These are phyloP conservation scores for Chaetomium sp. DNA, from an alignment of 2,329 filamentous ascomycete species.

Conservation along the genomic window DNA sequence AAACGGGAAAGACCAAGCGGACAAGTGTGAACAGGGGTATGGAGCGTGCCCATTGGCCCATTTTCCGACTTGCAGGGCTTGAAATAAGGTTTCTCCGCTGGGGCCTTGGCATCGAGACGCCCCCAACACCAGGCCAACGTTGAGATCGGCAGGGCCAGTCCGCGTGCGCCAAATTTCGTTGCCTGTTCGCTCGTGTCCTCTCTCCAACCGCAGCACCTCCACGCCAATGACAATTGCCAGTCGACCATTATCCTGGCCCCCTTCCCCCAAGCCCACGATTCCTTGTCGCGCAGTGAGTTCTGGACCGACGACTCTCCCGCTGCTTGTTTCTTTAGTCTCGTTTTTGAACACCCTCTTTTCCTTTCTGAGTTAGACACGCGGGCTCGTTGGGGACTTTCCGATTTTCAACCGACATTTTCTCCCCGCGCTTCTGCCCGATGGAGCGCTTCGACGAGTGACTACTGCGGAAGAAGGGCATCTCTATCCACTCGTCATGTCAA, in stretches of 20 bases:
- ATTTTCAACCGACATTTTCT: no score
- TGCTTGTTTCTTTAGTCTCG: not conserved
- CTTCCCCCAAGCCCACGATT: not conserved
- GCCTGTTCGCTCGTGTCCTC: constrained; percentile 9
- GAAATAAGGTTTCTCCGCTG: constrained; percentile 13
- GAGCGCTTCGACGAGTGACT: no score
- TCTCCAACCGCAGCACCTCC: not conserved
- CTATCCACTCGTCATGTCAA: no score
- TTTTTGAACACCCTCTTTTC: not conserved
- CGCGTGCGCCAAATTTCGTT: constrained; percentile 15
- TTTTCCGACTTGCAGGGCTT: not conserved
- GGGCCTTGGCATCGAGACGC: constrained; percentile 7
- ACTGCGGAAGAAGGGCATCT: no score
- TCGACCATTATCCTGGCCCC: not conserved
- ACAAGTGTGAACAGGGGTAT: no score
- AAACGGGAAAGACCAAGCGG: no score
- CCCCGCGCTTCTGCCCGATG: no score
- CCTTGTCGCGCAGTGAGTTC: not conserved
- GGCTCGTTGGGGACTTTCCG: no score
- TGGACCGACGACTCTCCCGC: not conserved
- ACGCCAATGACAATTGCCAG: not conserved
- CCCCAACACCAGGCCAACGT: not conserved
- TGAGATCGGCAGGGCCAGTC: constrained; percentile 8
- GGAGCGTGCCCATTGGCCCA: not conserved
- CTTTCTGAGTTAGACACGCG: not conserved